These are phyloP conservation scores for Phylloporus sp. DNA, from an alignment of 768 basidiomycete genomes.

Conservation along the genomic window DNA sequence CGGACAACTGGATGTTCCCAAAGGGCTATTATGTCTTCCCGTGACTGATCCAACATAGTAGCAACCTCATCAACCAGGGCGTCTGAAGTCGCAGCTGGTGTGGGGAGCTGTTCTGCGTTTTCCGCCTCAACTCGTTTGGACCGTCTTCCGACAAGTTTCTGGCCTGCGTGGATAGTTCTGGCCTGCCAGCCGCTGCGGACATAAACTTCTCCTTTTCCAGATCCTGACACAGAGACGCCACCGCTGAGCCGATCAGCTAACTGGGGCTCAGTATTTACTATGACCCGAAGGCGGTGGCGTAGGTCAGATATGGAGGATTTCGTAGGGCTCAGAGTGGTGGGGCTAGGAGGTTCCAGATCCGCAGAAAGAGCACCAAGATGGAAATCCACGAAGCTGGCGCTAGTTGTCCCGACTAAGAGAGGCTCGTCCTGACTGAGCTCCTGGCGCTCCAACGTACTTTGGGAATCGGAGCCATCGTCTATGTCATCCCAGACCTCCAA, in stretches of 20 bases:
- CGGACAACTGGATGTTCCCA: constrained; percentile 74
- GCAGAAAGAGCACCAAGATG: constrained; percentile 6
- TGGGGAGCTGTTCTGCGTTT: constrained; percentile 27
- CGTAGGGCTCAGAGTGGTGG: constrained; percentile 14
- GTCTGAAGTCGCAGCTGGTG: constrained; percentile 41
- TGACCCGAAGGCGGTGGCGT: constrained; percentile 54
- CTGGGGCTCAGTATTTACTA: constrained; percentile 57
- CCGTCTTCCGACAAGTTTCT: constrained; percentile 28
- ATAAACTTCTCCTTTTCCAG: constrained; percentile 71
- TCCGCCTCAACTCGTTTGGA: constrained; percentile 24
- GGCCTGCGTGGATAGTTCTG: constrained; percentile 54
- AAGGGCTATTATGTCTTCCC: constrained; percentile 64
- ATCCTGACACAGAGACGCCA: constrained; percentile 66
- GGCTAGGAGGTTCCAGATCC: constrained; percentile 10
- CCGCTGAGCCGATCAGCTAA: constrained; percentile 73
- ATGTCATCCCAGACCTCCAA: constrained; percentile 61
- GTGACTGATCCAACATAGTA: constrained; percentile 51
- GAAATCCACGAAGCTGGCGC: constrained; percentile 8
- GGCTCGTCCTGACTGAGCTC: constrained; percentile 27
- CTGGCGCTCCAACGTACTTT: constrained; percentile 32
- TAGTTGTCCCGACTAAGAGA: constrained; percentile 13
- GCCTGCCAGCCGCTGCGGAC: constrained; percentile 83
- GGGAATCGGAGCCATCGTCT: constrained; percentile 47
- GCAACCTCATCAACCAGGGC: constrained; percentile 58
- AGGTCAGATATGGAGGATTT: constrained; percentile 46